Evolutionary conservation across 192 early-diverging fungal genomes (phyloP).

Genomic region (Entomortierella chlamydospora): DNA sequence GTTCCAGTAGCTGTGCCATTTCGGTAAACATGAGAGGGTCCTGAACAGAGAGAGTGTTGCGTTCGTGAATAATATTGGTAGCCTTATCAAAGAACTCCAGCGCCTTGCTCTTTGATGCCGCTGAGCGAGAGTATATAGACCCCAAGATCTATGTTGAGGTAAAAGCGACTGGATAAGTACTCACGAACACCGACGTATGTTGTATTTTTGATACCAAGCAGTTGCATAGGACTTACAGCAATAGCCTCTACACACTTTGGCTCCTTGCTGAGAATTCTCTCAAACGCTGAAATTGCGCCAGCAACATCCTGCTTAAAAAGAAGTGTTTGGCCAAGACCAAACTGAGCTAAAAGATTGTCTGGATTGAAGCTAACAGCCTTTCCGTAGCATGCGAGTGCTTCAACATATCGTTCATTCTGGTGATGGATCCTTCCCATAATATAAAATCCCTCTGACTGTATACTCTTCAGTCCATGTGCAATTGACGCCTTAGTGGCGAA

Average conservation of each 20-base stretch:
- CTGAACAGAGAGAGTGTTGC: conserved; percentile 57
- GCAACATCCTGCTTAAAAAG: conserved; percentile 62
- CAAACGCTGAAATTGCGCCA: conserved; percentile 62
- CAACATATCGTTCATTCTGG: conserved; percentile 40
- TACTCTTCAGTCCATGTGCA: conserved; percentile 40
- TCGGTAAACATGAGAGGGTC: conserved; percentile 72
- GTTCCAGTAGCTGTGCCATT: conserved; percentile 73
- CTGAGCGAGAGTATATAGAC: conserved; percentile 69
- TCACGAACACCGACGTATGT: too few relatives aligned
- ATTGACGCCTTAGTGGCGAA: conserved; percentile 47
- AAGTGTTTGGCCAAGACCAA: conserved; percentile 82
- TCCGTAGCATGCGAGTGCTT: conserved; percentile 77
- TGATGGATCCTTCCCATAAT: conserved; percentile 52
- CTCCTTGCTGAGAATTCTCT: conserved; percentile 67
- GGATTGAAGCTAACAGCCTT: conserved; percentile 75
- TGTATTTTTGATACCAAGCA: too few relatives aligned
- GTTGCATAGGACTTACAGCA: conserved; percentile 53
- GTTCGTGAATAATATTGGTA: conserved; percentile 65
- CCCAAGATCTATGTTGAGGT: conserved; percentile 59
- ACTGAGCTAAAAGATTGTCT: conserved; percentile 74
- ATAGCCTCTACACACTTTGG: conserved; percentile 75
- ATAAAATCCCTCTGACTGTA: conserved; percentile 51
- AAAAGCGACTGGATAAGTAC: background rate
- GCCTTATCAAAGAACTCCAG: conserved; percentile 74
- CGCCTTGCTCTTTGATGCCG: conserved; percentile 74